Evolutionary conservation across 805 yeast genomes (phyloP), one percentile per base, ranked within the genome.

Genomic region (Schwanniomyces pseudopolymorphus): DNA sequence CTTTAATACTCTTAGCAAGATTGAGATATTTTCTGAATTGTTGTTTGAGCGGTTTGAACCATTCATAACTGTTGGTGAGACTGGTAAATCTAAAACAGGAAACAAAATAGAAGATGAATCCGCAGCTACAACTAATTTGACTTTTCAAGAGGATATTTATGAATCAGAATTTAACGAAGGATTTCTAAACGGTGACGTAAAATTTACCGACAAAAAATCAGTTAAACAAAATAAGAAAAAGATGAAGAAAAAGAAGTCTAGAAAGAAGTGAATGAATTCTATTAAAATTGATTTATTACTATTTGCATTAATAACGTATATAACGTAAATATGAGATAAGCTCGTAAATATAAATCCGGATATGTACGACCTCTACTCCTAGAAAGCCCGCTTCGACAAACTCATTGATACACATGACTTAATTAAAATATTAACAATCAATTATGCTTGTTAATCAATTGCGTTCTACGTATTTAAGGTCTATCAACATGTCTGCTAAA

Each of bases 1-100:
- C 36, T 69, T 66, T 56, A 66, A 69, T 38, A 59, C 61, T 11
- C 51, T 69, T 25, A 60, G 69, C 45, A 64, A 61, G 43, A 58
- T 64, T 21, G 67, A 63, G 49, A 49, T 46, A 33, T 51, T 69
- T 39, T 69, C 66, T 4, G 66, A 65, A 44, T 33, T 48, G 3
- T 46, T 63, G 42, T 66, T 60, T 42, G 58, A 53, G 9, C 52
- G 51, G 35, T 60, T 66, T 35, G 68, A 66, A 44, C 41, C 50
- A 3, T 35, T 49, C 11, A 42, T 48, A 8, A 27, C 55, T 37
- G 37, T 50, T 22, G 56, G 63, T 39, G 35, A 31, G 16, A 31
- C 6, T 22, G 56, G 63, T 39, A 20, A 31, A 31, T 14, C 6
- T 14, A 17, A 31, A 31, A 4, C 35, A 31, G 48, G 39, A 16